Percentiles rank a stretch among this genome's conserved stretches.
phyloP scores from a whole-genome alignment of 495 filamentous ascomycete genomes.

The Annulohypoxylon moriforme region DNA sequence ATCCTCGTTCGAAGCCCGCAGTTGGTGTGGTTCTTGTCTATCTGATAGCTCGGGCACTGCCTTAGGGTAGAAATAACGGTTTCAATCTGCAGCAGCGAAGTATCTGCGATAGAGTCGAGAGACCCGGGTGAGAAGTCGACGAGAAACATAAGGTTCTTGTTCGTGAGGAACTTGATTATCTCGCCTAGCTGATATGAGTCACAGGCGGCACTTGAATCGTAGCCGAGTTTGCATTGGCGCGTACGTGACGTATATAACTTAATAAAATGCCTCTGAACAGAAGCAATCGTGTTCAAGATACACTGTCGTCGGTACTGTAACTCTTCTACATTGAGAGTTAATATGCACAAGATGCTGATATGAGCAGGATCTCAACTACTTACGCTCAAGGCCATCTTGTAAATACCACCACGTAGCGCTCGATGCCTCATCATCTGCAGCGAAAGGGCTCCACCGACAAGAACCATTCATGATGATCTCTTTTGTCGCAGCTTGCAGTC shows the following conservation, averaged over 20 bases:
- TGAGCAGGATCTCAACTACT: constrained; percentile 27
- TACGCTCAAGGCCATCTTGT: constrained; percentile 78
- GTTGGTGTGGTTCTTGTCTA: constrained; percentile 79
- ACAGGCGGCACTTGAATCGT: constrained; percentile 78
- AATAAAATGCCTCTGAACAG: constrained; percentile 79
- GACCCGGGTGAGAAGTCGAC: constrained; percentile 56
- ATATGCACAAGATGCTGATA: constrained; percentile 18
- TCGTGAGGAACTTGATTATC: constrained; percentile 80
- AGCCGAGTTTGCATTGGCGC: constrained; percentile 79
- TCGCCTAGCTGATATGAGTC: constrained; percentile 90
- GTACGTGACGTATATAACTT: constrained; percentile 70
- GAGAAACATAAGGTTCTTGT: constrained; percentile 62
- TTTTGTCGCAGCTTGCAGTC: constrained; percentile 64
- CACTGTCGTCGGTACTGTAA: constrained; percentile 74
- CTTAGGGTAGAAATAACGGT: constrained; percentile 50
- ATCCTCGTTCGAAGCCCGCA: constrained; percentile 79
- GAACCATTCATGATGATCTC: constrained; percentile 76
- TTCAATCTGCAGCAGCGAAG: constrained; percentile 50
- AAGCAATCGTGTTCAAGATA: constrained; percentile 79
- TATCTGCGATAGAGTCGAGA: constrained; percentile 47
- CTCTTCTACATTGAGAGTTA: constrained; percentile 66
- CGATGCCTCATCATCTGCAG: constrained; percentile 50
- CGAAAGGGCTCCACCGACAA: constrained; percentile 65
- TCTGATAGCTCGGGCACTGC: constrained; percentile 78
- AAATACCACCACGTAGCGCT: constrained; percentile 76